Evolutionary conservation across 257 asterid genomes (phyloP), one percentile per base, ranked within the genome.

Genomic region (Petunia axillaris): DNA sequence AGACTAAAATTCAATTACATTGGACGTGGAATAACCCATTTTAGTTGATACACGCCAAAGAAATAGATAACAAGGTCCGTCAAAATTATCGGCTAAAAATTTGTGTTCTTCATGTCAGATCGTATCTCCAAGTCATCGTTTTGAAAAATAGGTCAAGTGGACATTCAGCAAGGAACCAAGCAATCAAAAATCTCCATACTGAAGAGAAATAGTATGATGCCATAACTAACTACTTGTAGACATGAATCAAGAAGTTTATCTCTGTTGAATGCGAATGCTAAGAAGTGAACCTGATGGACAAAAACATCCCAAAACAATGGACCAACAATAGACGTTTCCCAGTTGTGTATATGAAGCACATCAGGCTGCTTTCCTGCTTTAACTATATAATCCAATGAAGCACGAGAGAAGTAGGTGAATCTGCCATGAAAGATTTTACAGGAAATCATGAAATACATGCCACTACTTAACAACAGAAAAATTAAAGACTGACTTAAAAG

Each of bases 281-380:
- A 11, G 60, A 71, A 52, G 54, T 76, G 25, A 70, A 93, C 98
- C 97, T 93, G 93, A 85, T 89, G 85, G 77, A 88, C 94, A 88
- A 89, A 90, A 88, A 90, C 67, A 79, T 93, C 98, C 98, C 98
- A 93, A 87, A 92, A 93, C 83, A 93, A 92, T 55, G 96, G 96
- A 53, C 89, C 98, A 77, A 93, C 89, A 74, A 93, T 86, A 78
- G 98, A 90, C 25, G 98, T 93, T 78, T 91, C 91, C 98, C 97
- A 93, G 83, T 93, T 93, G 89, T 92, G 98, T 81, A 93, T 78
- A 76, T 93, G 94, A 84, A 93, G 92, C 88, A 93, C 93, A 86
- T 93, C 96, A 13, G 97, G 96, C 6, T 83, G 89, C 82, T 93
- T 92, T 86, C 98, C 94, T 64, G 90, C 87, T 85, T 92, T 93